A percentile compares a stretch with the other conserved stretches of the same genome.
Conservation (phyloP, 495 filamentous ascomycete genomes). For the Penicillium bovifimosum region DNA sequence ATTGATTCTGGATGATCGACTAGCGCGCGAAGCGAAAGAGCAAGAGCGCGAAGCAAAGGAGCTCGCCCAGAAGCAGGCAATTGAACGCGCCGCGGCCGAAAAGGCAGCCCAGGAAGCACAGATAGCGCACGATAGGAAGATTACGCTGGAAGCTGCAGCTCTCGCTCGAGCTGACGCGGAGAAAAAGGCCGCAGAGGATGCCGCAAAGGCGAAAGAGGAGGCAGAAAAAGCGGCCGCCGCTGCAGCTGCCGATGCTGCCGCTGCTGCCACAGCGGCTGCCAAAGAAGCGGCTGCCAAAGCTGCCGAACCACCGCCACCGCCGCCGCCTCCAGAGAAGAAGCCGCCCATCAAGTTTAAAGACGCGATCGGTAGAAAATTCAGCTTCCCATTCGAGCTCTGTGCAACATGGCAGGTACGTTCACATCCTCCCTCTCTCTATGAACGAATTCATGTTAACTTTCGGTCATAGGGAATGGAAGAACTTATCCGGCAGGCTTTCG, state of each 20-base stretch:
- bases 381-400: constrained; percentile 75
- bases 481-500: constrained; percentile 80
- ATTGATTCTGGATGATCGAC: constrained; percentile 46
- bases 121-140: constrained; percentile 39
- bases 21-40: constrained; percentile 41
- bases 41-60: constrained; percentile 43
- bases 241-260: constrained; percentile 2
- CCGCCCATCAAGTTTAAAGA: constrained; percentile 79
- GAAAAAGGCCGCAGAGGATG: constrained; percentile 20
- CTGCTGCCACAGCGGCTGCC: constrained; percentile 10
- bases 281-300: constrained; percentile 14
- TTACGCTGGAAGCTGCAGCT: constrained; percentile 36
- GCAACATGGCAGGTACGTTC: constrained; percentile 70
- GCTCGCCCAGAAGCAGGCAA: constrained; percentile 31
- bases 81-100: constrained; percentile 47
- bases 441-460: constrained; percentile 4
- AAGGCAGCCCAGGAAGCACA: constrained; percentile 47
- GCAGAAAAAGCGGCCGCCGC: constrained; percentile 22
- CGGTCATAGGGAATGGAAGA: constrained; percentile 69
- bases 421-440: constrained; percentile 3
- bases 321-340: constrained; percentile 46
- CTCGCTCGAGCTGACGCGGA: constrained; percentile 38
- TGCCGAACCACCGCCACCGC: constrained; percentile 25
- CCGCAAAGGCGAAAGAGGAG: constrained; percentile 26
- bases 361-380: constrained; percentile 79